These are phyloP conservation scores for Lipomyces yamadae DNA, from an alignment of 805 yeast species.

Conservation along the genomic window DNA sequence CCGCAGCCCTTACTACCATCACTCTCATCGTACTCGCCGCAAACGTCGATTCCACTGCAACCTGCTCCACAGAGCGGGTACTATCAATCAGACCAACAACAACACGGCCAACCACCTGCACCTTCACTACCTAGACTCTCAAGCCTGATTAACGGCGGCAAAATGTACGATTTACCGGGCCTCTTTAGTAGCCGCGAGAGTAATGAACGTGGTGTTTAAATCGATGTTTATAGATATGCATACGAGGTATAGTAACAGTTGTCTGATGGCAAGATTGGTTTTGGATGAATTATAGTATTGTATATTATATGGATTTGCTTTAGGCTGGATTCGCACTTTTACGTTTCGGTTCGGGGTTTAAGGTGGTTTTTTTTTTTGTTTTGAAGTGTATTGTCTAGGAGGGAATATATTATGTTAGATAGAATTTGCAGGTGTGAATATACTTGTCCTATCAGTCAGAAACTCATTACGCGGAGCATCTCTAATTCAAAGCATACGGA, in stretches of 20 bases:
- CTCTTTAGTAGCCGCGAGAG: slow-evolving; percentile 36
- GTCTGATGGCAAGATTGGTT: background rate
- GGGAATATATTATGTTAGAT: background rate
- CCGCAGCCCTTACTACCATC: slow-evolving; percentile 14
- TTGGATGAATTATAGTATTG: background rate
- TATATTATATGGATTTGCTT: background rate
- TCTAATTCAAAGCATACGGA: too few species aligned
- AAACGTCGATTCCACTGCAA: background rate
- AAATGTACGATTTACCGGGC: slow-evolving; percentile 27
- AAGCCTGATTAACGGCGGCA: slow-evolving; percentile 17
- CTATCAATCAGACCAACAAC: slow-evolving; percentile 11
- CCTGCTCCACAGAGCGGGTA: slow-evolving; percentile 1
- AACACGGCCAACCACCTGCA: slow-evolving; percentile 11
- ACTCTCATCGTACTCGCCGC: slow-evolving; percentile 4
- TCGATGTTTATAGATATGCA: background rate
- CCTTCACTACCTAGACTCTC: slow-evolving; percentile 21
- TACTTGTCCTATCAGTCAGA: too few species aligned
- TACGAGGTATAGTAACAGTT: background rate
- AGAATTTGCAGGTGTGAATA: background rate
- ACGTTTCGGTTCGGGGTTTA: background rate
- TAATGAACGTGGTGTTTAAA: slow-evolving; percentile 33
- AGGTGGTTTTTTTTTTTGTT: background rate
- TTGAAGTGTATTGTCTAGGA: background rate
- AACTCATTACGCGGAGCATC: too few species aligned
- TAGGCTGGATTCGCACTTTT: background rate